Evolutionary conservation across 768 basidiomycete species (phyloP), one percentile per base, ranked within the genome.

Genomic region (Amanita exitialis): DNA sequence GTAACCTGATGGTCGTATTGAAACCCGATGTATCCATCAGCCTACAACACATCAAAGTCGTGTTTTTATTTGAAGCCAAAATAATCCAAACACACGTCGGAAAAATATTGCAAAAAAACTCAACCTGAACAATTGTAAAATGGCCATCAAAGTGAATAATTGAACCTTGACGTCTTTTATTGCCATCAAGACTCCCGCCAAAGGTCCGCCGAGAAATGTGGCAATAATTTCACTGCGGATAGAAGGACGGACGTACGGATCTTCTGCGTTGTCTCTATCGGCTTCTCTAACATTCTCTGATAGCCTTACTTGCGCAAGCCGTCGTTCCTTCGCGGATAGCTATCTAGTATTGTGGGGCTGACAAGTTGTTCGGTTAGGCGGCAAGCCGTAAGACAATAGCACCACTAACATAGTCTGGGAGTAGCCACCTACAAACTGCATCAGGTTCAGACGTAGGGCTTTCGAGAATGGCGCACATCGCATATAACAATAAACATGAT

Each of bases 271-370:
- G 8, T 8, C 7, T 8, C 27, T 64, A 56, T 84, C 82, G 0
- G 81, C 81, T 64, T 83, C 81, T 1, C 81, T 80, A 7, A 76
- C 79, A 58, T 84, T 82, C 57, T 84, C 83, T 0, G 82, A 77
- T 13, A 84, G 74, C 12, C 82, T 78, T 13, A 74, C 75, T 69
- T 32, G 32, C 3, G 13, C 32, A 32, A 13, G 13, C 12, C 13
- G 32, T 13, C 32, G 32, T 52, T 83, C 75, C 7, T 66, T 62
- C 0, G 69, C 59, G 10, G 68, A 66, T 27, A 84, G 60, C 81
- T 82, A 84, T 30, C 68, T 66, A 0, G 82, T 84, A 58, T 84
- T 86, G 54, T 77, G 55, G 2, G 27, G 6, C 8, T 9, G 1
- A 28, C 25, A n/a, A n/a, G 25, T 25, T 25, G 25, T 6, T 28